Evolutionary conservation across 2,329 filamentous ascomycete genomes (phyloP), one percentile per base, ranked within the genome.

Genomic region (Fusarium robinianum): DNA sequence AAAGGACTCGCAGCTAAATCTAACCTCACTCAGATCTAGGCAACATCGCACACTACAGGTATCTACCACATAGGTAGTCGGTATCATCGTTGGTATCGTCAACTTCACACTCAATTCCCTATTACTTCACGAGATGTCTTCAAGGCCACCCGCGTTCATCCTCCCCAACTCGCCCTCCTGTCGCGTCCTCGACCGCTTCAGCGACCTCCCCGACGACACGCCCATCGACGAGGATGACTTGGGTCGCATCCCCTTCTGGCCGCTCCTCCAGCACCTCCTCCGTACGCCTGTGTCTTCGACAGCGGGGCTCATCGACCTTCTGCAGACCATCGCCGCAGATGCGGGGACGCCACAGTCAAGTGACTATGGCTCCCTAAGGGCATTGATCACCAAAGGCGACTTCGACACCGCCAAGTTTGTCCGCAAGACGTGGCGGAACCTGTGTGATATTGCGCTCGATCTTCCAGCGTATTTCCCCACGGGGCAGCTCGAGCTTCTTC

Each of bases 161-260:
- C 53, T 61, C 35, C 44, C 53, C 18, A 61, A 51, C 15, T 58
- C 51, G 2, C 23, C 26, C 9, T 48, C 34, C 0, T 61, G 58
- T 8, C 45, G 46, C 14, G 46, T 61, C 11, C 37, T 64, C 10
- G 65, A 66, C 40, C 61, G 63, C n/a, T 66, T 66, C 43, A 65
- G 62, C 31, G 46, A 62, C 26, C 52, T 65, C 8, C 58, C 49
- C 0, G 49, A 54, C 3, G 22, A 53, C 9, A 10, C 19, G 5
- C 17, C 31, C 5, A 46, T 57, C 6, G 46, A 60, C 8, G 58
- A 64, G 23, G 60, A 61, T 10, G 41, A 48, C 1, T 15, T 53
- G 17, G 63, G 64, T 1, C 44, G 49, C 3, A 53, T 63, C 3
- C 35, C 45, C 2, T 56, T 59, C 35, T 67, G 65, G 65, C 42